These are phyloP conservation scores for Linum usitatissimum DNA, from an alignment of 345 rosid species.

Conservation along the genomic window DNA sequence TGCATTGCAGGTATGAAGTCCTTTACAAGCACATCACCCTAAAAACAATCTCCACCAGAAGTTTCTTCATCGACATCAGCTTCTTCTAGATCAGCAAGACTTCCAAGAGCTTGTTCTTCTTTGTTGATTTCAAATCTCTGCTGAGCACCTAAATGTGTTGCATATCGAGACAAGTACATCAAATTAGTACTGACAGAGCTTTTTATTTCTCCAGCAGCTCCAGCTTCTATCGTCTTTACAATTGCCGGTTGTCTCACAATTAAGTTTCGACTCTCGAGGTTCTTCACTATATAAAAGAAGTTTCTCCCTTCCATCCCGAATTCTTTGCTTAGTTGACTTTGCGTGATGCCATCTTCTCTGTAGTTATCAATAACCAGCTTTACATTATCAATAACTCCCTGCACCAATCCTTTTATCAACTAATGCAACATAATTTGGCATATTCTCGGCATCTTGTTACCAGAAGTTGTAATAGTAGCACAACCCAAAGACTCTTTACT, in stretches of 20 bases:
- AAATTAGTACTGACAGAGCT: constrained; percentile 49
- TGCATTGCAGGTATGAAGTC: constrained; percentile 80
- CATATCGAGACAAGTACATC: constrained; percentile 60
- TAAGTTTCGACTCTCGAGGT: constrained; percentile 70
- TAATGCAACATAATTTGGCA: neutral
- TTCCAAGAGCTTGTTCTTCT: constrained; percentile 31
- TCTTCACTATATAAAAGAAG: constrained; percentile 53
- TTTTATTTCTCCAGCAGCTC: constrained; percentile 53
- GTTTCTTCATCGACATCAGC: constrained; percentile 27
- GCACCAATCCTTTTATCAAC: neutral
- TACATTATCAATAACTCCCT: neutral
- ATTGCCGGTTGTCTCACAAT: constrained; percentile 76
- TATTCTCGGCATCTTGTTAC: neutral
- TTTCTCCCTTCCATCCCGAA: constrained; percentile 60
- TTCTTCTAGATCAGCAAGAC: constrained; percentile 26
- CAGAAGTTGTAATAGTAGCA: constrained; percentile 1
- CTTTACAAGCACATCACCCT: constrained; percentile 53
- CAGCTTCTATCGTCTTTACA: constrained; percentile 59
- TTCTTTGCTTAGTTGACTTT: constrained; percentile 68
- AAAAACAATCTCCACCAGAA: constrained; percentile 27
- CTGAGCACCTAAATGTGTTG: constrained; percentile 63
- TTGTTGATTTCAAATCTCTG: constrained; percentile 63
- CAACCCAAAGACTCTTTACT: neutral
- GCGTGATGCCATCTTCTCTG: constrained; percentile 70
- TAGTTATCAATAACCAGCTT: constrained; percentile 8